A percentile compares a stretch with the other conserved stretches of the same genome.
These are phyloP conservation scores for Panaeolus cyanescens DNA, from an alignment of 768 basidiomycete species.

Conservation along the genomic window DNA sequence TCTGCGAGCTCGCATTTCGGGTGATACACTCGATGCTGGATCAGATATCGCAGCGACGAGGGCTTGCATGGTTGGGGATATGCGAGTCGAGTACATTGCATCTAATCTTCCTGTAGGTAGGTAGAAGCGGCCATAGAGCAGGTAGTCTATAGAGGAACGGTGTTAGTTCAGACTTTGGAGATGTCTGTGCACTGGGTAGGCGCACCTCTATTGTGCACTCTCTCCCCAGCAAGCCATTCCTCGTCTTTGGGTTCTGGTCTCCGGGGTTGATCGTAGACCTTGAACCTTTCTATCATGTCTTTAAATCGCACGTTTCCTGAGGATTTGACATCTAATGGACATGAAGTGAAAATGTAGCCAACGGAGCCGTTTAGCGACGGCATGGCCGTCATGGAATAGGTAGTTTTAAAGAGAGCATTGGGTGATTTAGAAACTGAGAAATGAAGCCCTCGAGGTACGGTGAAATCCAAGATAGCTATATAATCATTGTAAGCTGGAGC, in stretches of 20 bases:
- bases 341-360: slow-evolving; percentile 92
- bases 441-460: slow-evolving; percentile 78
- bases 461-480: slow-evolving; percentile 89
- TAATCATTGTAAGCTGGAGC: slow-evolving; percentile 9
- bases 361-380: slow-evolving; percentile 91
- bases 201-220: slow-evolving; percentile 76
- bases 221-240: slow-evolving; percentile 79
- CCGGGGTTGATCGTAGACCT: slow-evolving; percentile 78
- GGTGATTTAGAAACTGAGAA: slow-evolving; percentile 87
- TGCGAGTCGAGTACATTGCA: slow-evolving; percentile 82
- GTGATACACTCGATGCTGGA: slow-evolving; percentile 53
- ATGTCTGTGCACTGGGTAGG: slow-evolving; percentile 5
- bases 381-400: slow-evolving; percentile 91
- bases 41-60: slow-evolving; percentile 88
- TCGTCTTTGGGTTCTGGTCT: slow-evolving; percentile 78
- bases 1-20: slow-evolving; percentile 44
- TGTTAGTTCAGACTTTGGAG: slow-evolving; percentile 8
- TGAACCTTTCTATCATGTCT: slow-evolving; percentile 88
- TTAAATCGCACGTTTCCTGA: slow-evolving; percentile 80
- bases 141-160: slow-evolving; percentile 63
- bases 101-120: slow-evolving; percentile 88
- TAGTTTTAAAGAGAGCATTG: slow-evolving; percentile 85
- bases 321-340: slow-evolving; percentile 69
- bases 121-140: slow-evolving; percentile 91
- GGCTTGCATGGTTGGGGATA: slow-evolving; percentile 78